Evolutionary conservation across 1,284 basidiomycete species (phyloP).

Genomic region (Schizopora paradoxa): DNA sequence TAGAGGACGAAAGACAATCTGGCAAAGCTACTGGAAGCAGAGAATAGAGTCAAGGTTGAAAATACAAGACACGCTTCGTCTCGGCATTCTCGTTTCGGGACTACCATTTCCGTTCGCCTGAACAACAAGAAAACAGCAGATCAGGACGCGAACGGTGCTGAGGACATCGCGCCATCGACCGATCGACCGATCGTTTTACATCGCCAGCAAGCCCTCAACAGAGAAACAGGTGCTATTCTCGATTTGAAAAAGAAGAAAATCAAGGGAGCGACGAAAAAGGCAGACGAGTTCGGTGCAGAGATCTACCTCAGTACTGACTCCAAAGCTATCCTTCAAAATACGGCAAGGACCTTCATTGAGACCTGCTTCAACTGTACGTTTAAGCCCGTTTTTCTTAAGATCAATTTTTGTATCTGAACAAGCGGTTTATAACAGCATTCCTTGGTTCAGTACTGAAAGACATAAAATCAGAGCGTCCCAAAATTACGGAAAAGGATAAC

Average conservation of each 20-base stretch:
- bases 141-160: conserved; percentile 21
- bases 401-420: conserved; percentile 5
- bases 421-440: conserved; percentile 52
- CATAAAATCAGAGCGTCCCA: conserved; percentile 84
- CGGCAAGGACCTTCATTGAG: conserved; percentile 71
- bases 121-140: conserved; percentile 46
- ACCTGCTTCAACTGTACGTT: conserved; percentile 81
- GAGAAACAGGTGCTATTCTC: conserved; percentile 70
- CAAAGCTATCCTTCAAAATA: conserved; percentile 56
- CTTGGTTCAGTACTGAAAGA: conserved; percentile 82
- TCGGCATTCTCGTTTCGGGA: conserved; percentile 90
- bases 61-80: conserved; percentile 61
- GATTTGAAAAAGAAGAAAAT: conserved; percentile 73
- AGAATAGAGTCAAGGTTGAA: conserved; percentile 57
- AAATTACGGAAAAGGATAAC: conserved; percentile 88
- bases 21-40: conserved; percentile 65
- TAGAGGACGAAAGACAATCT: conserved; percentile 62
- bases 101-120: conserved; percentile 76
- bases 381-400: too few species aligned
- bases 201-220: conserved; percentile 74
- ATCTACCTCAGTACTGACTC: conserved; percentile 74
- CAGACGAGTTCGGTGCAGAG: conserved; percentile 68
- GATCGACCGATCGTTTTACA: conserved; percentile 65
- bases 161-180: conserved; percentile 28
- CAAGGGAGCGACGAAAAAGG: conserved; percentile 57